Percentiles rank a stretch among this genome's conserved stretches.
These are phyloP conservation scores for Serendipita sp. DNA, from an alignment of 768 basidiomycete genomes.

Conservation along the genomic window DNA sequence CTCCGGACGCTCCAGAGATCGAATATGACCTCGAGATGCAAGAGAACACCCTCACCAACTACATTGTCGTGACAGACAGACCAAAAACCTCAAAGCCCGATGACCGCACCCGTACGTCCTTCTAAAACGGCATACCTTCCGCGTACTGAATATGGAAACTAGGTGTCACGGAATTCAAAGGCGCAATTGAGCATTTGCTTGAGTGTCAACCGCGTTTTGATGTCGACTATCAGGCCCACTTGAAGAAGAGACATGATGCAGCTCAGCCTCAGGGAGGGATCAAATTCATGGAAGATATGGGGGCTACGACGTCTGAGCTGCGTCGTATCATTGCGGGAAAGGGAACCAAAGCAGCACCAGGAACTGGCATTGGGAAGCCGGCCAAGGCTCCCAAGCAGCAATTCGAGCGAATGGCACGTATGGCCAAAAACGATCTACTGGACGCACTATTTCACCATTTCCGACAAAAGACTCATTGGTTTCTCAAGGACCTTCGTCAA, in stretches of 20 bases:
- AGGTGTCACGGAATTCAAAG: slow-evolving; percentile 32
- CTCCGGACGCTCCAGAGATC: slow-evolving; percentile 28
- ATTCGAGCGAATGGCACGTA: slow-evolving; percentile 82
- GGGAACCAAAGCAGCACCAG: slow-evolving; percentile 29
- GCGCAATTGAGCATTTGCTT: slow-evolving; percentile 69
- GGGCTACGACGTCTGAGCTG: slow-evolving; percentile 30
- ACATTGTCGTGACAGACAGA: slow-evolving; percentile 70
- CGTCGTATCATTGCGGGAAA: slow-evolving; percentile 9
- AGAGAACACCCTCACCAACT: slow-evolving; percentile 69
- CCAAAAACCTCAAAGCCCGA: slow-evolving; percentile 55
- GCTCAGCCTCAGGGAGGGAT: slow-evolving; percentile 55
- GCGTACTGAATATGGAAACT: neutral
- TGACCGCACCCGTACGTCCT: slow-evolving; percentile 7
- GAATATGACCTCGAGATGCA: slow-evolving; percentile 83
- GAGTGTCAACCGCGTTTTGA: slow-evolving; percentile 54
- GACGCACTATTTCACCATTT: slow-evolving; percentile 71
- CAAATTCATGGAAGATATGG: slow-evolving; percentile 56
- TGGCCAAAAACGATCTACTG: slow-evolving; percentile 76
- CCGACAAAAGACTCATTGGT: slow-evolving; percentile 67
- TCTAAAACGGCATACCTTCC: neutral
- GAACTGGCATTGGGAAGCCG: slow-evolving; percentile 5
- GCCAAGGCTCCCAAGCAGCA: slow-evolving; percentile 47
- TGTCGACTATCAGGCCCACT: slow-evolving; percentile 51
- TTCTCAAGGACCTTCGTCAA: slow-evolving; percentile 58
- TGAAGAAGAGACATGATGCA: slow-evolving; percentile 47